A percentile compares a stretch with the other conserved stretches of the same genome.
Conservation (phyloP, 371 early-diverging fungal species). For the Neoconidiobolus thromboides region DNA sequence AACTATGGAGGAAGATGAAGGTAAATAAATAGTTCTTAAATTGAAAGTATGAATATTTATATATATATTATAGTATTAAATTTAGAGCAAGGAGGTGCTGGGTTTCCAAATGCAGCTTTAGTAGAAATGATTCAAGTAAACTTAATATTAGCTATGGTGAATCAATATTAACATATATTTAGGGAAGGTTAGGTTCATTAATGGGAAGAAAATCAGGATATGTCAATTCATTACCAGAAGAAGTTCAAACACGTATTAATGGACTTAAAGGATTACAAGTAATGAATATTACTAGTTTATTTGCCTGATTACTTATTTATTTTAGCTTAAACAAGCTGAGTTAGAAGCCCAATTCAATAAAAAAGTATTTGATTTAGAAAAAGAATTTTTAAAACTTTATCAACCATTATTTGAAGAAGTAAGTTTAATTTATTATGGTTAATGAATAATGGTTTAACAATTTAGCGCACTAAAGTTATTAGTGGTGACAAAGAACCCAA, state of each 20-base stretch:
- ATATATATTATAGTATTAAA: not conserved
- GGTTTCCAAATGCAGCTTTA: too few relatives aligned
- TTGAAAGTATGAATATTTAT: not conserved
- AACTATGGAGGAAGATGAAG: slow-evolving; percentile 20
- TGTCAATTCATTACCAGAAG: slow-evolving; percentile 48
- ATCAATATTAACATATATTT: slow-evolving; percentile 13
- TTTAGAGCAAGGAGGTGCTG: too few relatives aligned
- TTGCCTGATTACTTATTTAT: not conserved
- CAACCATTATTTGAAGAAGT: slow-evolving; percentile 67
- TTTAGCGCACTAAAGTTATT: slow-evolving; percentile 46
- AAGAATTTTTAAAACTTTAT: slow-evolving; percentile 69
- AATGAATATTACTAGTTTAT: not conserved
- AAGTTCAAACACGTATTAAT: slow-evolving; percentile 61
- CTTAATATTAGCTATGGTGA: too few relatives aligned
- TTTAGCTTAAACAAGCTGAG: slow-evolving; percentile 53
- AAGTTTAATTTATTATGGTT: not conserved
- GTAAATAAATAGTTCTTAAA: not conserved
- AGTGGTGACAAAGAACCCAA: slow-evolving; percentile 68
- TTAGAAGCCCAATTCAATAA: slow-evolving; percentile 69
- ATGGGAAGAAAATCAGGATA: slow-evolving; percentile 68
- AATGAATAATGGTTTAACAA: not conserved
- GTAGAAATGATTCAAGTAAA: too few relatives aligned
- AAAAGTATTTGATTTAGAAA: slow-evolving; percentile 79
- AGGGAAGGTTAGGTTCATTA: slow-evolving; percentile 50
- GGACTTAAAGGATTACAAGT: slow-evolving; percentile 33